Evolutionary conservation across 345 rosid species (phyloP).

Genomic region (Citrus medica): DNA sequence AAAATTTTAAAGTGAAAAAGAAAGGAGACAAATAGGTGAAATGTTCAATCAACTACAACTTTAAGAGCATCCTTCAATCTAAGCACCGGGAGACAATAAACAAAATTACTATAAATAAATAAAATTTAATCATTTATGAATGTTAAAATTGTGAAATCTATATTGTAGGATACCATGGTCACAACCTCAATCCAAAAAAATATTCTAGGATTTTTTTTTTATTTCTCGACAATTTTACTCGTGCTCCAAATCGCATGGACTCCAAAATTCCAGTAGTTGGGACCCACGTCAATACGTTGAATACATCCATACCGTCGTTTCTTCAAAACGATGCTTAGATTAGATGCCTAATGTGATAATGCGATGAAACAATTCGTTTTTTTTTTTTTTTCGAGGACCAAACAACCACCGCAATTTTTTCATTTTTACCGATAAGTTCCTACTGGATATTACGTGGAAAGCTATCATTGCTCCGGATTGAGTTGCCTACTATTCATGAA

Average conservation of each 20-base stretch:
- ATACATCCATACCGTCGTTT: background rate
- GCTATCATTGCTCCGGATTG: background rate
- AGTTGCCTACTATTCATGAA: background rate
- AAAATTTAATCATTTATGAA: too few species aligned
- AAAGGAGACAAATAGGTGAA: too few species aligned
- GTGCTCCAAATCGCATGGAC: background rate
- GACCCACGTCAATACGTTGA: constrained; percentile 1
- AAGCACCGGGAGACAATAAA: too few species aligned
- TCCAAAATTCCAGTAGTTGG: background rate
- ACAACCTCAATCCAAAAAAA: too few species aligned
- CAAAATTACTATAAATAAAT: too few species aligned
- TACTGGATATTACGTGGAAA: background rate
- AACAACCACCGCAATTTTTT: background rate
- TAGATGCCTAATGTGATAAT: background rate
- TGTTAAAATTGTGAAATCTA: too few species aligned
- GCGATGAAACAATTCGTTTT: too few species aligned
- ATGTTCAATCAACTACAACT: too few species aligned
- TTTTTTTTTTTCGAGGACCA: background rate
- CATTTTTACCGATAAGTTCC: background rate
- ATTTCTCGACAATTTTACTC: background rate
- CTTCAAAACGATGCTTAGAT: background rate
- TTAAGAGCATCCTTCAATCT: too few species aligned
- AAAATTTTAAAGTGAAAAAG: too few species aligned
- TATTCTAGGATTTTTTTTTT: background rate
- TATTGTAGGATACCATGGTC: too few species aligned